Evolutionary conservation across 768 basidiomycete species (phyloP), one percentile per base, ranked within the genome.

Genomic region (Rhodotorula toruloides): DNA sequence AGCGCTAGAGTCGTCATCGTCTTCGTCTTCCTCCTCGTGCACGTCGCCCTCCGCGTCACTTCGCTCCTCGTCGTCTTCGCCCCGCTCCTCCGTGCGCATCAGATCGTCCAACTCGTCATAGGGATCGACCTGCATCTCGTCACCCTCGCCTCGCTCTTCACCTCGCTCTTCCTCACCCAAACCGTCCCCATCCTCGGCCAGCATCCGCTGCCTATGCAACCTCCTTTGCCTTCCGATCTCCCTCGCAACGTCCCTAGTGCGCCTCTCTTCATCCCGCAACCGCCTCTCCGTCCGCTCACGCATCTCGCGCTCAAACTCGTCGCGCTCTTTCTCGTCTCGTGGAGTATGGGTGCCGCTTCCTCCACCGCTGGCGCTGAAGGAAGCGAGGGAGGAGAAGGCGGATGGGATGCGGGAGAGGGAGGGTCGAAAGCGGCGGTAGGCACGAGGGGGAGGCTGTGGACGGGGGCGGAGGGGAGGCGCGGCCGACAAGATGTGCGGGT

Each of bases 271-370:
- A 32, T 54, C 42, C 27, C n/a, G 19, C 25, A 54, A 2, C 4
- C 60, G 31, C n/a, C 34, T 19, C 50, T 61, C 60, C 5, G 1
- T 46, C 34, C 60, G 31, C 19, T 27, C 42, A 8, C 60, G 36
- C 60, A 61, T 61, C 52, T 61, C 60, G 25, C 50, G 39, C 60
- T 61, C 60, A 34, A 61, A 43, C 42, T 43, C 60, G 10, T 53
- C 60, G 4, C 60, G 50, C 60, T 61, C 60, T 22, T 25, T n/a
- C 27, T 61, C 60, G 44, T 61, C 50, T 2, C 42, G 42, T 11
- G 60, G 52, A n/a, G 60, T 61, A 10, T 42, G 40, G 7, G 52
- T 54, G 3, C 60, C 60, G 43, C 42, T 37, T 12, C 31, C 50
- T 32, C 22, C 22, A 13, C 37, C 53, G 36, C 21, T 11, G 9